Evolutionary conservation across 352 stramenopile genomes (phyloP), one percentile per base, ranked within the genome.

Genomic region (Phytophthora tentaculata): DNA sequence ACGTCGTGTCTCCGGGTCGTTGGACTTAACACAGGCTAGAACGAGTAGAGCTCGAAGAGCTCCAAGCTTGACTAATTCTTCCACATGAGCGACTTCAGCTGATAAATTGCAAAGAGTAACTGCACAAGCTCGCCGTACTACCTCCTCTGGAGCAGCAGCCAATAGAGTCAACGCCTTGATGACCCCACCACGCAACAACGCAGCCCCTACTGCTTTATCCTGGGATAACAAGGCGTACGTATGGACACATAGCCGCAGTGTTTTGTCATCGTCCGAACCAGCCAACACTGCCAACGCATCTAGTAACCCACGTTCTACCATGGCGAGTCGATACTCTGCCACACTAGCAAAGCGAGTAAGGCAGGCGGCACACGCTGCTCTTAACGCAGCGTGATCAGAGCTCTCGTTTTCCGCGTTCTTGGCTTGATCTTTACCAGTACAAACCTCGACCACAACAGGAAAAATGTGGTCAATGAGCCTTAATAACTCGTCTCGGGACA

Each of bases 21-120:
- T 93, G 1, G 85, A 93, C 48, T 93, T 93, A 23, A 93, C 85
- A 32, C 81, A 93, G n/a, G 85, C 76, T 47, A 93, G 83, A 10
- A 93, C 83, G 4, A 98, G 77, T 35, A 99, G 74, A 2, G 93
- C 92, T 26, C 92, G 88, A 39, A 98, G 69, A 5, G 90, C 94
- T 2, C 95, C 93, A 28, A 84, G 84, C 47, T 96, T 90, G 4
- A 92, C 88, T 49, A 99, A 84, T 8, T 88, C 80, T 17, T 95
- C 85, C 59, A 97, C 93, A 69, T 97, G 97, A 22, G 88, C 84
- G 44, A 96, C 88, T 29, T 83, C 80, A 0, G 97, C 76, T 16
- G 95, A 95, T 60, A 99, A 79, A 63, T 99, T 98, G 67, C 90
- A 97, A 3, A 99, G 72, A 10, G 94, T 96, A 53, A 96, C 92